A percentile compares a stretch with the other conserved stretches of the same genome.
These are phyloP conservation scores for Colletotrichum tofieldiae DNA, from an alignment of 2,329 filamentous ascomycete genomes.

Conservation along the genomic window DNA sequence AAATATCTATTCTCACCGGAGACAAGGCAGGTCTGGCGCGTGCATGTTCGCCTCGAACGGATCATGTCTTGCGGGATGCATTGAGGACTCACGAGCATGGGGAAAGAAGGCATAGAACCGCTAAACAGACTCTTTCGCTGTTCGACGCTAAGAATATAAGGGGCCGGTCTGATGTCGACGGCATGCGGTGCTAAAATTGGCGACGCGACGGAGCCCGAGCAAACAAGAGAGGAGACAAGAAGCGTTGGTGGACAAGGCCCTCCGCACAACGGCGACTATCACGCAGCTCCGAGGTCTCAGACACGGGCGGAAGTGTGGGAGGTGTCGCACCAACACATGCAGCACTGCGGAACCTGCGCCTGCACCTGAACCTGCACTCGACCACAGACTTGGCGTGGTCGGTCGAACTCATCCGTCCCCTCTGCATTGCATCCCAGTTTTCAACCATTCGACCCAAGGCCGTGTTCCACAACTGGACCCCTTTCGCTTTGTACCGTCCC, in stretches of 20 bases:
- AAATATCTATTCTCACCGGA: background rate
- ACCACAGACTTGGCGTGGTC: constrained; percentile 5
- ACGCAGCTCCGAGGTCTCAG: constrained; percentile 41
- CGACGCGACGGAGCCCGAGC: constrained; percentile 20
- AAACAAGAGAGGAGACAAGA: constrained; percentile 15
- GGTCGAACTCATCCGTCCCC: constrained; percentile 32
- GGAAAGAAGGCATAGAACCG: constrained; percentile 3
- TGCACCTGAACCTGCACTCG: constrained; percentile 5
- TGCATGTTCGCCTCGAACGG: constrained; percentile 31
- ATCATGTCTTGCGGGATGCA: constrained; percentile 21
- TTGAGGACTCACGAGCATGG: constrained; percentile 23
- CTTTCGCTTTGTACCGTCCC: constrained; percentile 20
- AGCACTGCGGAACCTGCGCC: constrained; percentile 4
- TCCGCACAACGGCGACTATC: constrained; percentile 30
- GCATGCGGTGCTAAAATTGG: constrained; percentile 38
- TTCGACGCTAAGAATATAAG: constrained; percentile 5
- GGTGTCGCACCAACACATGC: constrained; percentile 31
- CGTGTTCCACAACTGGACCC: constrained; percentile 21
- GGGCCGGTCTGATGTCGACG: constrained; percentile 31
- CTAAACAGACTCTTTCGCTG: constrained; percentile 32
- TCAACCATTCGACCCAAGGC: constrained; percentile 11
- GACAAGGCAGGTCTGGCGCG: constrained; percentile 14
- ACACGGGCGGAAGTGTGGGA: constrained; percentile 34
- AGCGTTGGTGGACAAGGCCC: background rate
- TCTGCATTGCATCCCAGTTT: constrained; percentile 33